phyloP scores from a whole-genome alignment of 306 rosid species.

The Dryas drummondii region DNA sequence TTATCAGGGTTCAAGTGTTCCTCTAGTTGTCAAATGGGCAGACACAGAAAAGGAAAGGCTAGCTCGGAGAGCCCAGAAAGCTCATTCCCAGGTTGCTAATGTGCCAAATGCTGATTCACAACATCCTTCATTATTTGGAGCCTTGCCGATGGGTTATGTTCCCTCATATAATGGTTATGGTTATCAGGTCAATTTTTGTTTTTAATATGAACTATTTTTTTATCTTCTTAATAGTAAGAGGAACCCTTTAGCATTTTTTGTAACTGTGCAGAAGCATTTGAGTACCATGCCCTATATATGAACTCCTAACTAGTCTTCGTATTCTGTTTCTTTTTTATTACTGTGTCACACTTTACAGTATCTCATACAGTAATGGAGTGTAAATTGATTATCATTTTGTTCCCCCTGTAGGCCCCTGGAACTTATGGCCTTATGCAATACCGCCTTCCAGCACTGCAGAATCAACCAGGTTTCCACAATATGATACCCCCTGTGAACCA shows the following conservation, averaged over 20 bases:
- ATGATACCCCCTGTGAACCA: slow-evolving; percentile 81
- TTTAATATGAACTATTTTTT: not conserved
- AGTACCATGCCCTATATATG: not conserved
- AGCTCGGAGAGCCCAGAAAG: slow-evolving; percentile 97
- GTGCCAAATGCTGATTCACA: slow-evolving; percentile 64
- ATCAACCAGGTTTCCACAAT: slow-evolving; percentile 85
- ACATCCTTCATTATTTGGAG: slow-evolving; percentile 88
- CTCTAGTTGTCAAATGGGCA: slow-evolving; percentile 99
- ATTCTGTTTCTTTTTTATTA: not conserved
- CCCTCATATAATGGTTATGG: slow-evolving; percentile 94
- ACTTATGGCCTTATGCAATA: slow-evolving; percentile 84
- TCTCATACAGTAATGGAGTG: slow-evolving; percentile 8
- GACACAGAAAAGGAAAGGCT: slow-evolving; percentile 98
- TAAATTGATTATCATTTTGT: slow-evolving; percentile 25
- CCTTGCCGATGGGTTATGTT: slow-evolving; percentile 83
- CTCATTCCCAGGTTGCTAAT: slow-evolving; percentile 79
- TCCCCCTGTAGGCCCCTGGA: slow-evolving; percentile 70
- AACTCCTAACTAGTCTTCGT: not conserved
- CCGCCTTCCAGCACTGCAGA: slow-evolving; percentile 87
- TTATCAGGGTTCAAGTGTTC: slow-evolving; percentile 88
- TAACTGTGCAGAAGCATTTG: slow-evolving; percentile 8
- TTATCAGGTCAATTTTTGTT: slow-evolving; percentile 67
- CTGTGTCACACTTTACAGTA: slow-evolving; percentile 5
- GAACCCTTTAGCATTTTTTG: slow-evolving; percentile 7
- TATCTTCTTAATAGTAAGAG: not conserved